Conservation (phyloP, 495 filamentous ascomycete genomes). For the Daldinia decipiens region DNA sequence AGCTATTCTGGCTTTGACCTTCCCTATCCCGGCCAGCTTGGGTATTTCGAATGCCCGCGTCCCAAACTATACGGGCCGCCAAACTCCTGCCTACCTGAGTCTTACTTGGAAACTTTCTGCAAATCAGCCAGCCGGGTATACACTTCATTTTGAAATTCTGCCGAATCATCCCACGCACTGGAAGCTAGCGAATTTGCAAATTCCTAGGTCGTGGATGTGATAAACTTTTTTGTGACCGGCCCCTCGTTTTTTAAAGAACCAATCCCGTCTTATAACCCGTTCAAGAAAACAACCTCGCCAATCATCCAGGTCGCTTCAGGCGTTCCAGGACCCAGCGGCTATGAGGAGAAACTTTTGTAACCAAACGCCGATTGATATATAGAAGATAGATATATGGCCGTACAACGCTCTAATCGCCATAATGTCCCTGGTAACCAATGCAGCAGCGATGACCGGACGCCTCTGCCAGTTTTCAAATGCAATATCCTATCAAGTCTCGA, state of each 20-base stretch:
- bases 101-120: background rate
- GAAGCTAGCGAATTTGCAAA: background rate
- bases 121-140: background rate
- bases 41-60: slow-evolving; percentile 15
- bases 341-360: slow-evolving; percentile 31
- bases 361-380: slow-evolving; percentile 34
- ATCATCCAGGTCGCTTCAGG: slow-evolving; percentile 18
- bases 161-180: background rate
- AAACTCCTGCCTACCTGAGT: background rate
- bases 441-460: slow-evolving; percentile 15
- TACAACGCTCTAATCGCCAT: slow-evolving; percentile 3
- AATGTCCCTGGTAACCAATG: background rate
- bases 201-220: background rate
- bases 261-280: slow-evolving; percentile 9
- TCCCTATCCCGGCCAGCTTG: slow-evolving; percentile 5
- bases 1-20: background rate
- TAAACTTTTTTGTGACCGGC: background rate
- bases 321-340: slow-evolving; percentile 9
- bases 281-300: slow-evolving; percentile 1
- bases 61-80: slow-evolving; percentile 1
- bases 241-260: slow-evolving; percentile 17
- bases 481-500: slow-evolving; percentile 23
- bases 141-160: background rate
- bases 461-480: slow-evolving; percentile 34
- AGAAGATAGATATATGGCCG: slow-evolving; percentile 19